Percentiles rank a stretch among this genome's conserved stretches.
These are phyloP conservation scores for Collybia sp. DNA, from an alignment of 768 basidiomycete genomes.

Conservation along the genomic window DNA sequence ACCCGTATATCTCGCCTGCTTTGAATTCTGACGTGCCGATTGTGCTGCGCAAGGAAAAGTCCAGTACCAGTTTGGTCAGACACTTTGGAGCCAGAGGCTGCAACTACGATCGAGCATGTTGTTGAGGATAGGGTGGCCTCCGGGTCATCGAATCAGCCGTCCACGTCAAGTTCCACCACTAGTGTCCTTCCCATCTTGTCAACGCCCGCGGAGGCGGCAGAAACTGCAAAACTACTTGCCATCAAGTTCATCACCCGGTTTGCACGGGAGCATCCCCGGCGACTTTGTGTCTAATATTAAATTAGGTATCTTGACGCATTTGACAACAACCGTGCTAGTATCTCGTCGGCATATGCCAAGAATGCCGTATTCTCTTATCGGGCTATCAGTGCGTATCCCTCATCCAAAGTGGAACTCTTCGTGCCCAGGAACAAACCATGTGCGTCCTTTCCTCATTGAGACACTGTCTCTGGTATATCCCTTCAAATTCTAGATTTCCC, in stretches of 20 bases:
- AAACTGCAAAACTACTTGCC: slow-evolving; percentile 2
- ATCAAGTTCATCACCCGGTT: slow-evolving; percentile 11
- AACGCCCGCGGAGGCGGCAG: background rate
- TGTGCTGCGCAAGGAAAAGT: slow-evolving; percentile 15
- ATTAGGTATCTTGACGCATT: slow-evolving; percentile 19
- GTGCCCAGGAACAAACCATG: background rate
- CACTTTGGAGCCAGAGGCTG: slow-evolving; percentile 11
- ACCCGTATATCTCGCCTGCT: background rate
- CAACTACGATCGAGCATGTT: background rate
- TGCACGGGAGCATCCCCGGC: background rate
- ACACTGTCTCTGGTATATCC: background rate
- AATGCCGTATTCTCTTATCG: slow-evolving; percentile 21
- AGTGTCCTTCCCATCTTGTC: background rate
- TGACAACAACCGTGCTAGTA: slow-evolving; percentile 17
- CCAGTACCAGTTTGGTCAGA: slow-evolving; percentile 28
- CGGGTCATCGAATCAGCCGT: background rate
- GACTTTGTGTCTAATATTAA: background rate
- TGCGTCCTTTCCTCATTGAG: background rate
- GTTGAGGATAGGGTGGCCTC: slow-evolving; percentile 1
- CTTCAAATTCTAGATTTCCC: slow-evolving; percentile 6
- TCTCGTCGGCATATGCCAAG: slow-evolving; percentile 20
- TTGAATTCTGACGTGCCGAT: background rate
- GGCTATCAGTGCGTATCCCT: background rate
- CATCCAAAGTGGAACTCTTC: background rate
- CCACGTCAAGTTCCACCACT: background rate